Conservation (phyloP, 1,139 yeast genomes). For the Wickerhamiella pararugosa region DNA sequence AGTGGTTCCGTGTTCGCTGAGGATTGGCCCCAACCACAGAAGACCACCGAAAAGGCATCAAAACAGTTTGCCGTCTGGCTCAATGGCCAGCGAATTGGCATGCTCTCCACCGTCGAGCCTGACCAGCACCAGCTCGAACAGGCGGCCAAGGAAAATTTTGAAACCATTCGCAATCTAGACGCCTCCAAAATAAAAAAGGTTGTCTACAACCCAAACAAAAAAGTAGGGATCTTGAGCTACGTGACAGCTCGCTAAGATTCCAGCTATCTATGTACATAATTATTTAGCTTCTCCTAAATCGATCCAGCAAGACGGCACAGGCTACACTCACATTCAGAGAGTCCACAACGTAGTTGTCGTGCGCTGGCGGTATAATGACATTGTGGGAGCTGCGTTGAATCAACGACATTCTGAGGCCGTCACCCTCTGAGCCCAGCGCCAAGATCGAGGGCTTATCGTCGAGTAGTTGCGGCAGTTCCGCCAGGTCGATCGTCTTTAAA, state of each 20-base stretch:
- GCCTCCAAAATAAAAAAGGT: background rate
- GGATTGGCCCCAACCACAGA: constrained; percentile 20
- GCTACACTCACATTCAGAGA: constrained; percentile 87
- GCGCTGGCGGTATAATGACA: constrained; percentile 34
- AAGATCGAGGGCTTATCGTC: constrained; percentile 45
- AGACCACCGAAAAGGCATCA: constrained; percentile 9
- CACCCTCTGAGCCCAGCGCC: constrained; percentile 76
- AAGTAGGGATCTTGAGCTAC: background rate
- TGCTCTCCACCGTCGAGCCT: constrained; percentile 1
- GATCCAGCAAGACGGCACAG: constrained; percentile 43
- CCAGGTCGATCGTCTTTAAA: constrained; percentile 28
- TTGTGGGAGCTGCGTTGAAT: constrained; percentile 47
- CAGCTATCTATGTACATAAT: constrained; percentile 5
- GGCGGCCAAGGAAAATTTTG: background rate
- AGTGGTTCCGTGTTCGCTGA: constrained; percentile 40
- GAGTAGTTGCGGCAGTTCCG: constrained; percentile 28
- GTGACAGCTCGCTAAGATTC: background rate
- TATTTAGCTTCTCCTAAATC: background rate
- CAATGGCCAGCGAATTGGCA: constrained; percentile 9
- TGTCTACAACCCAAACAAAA: constrained; percentile 4
- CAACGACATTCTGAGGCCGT: constrained; percentile 58
- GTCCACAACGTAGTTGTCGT: constrained; percentile 38
- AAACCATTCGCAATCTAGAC: too few species aligned
- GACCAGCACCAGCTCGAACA: constrained; percentile 8
- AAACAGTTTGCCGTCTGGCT: constrained; percentile 9